These are phyloP conservation scores for Corchorus capsularis DNA, from an alignment of 345 rosid species.

Conservation along the genomic window DNA sequence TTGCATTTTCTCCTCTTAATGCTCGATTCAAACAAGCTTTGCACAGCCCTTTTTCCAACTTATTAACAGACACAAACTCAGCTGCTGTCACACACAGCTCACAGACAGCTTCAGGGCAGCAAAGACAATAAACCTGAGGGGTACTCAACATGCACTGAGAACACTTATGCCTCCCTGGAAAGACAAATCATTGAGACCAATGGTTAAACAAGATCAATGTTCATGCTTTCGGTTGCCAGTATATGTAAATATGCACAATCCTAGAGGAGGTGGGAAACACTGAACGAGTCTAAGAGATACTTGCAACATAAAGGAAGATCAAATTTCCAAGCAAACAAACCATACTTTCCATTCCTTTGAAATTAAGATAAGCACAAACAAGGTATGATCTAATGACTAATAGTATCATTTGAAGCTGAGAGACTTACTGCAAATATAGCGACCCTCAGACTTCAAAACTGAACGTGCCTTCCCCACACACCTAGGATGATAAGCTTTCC, in stretches of 20 bases:
- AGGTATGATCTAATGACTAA: neutral
- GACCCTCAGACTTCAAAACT: constrained; percentile 10
- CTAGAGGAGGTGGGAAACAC: neutral
- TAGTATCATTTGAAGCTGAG: neutral
- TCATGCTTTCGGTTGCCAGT: neutral
- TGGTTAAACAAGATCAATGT: neutral
- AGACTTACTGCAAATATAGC: constrained; percentile 13
- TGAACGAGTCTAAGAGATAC: neutral
- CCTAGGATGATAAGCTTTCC: neutral
- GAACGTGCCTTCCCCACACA: neutral
- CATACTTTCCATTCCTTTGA: no score
- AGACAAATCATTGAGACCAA: neutral
- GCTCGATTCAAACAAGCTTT: neutral
- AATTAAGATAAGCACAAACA: neutral
- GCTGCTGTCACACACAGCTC: neutral
- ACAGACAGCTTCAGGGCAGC: constrained; percentile 12
- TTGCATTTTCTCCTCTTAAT: neutral
- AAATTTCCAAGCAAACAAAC: no score
- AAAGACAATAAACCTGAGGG: neutral
- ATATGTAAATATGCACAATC: neutral
- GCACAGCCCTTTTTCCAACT: constrained; percentile 7
- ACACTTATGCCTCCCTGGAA: constrained; percentile 17
- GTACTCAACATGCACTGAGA: neutral
- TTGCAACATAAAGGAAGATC: neutral
- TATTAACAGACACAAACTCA: constrained; percentile 10